A percentile compares a stretch with the other conserved stretches of the same genome.
Conservation (phyloP, 1,284 basidiomycete species). For the Melanopsichium pennsylvanicum region DNA sequence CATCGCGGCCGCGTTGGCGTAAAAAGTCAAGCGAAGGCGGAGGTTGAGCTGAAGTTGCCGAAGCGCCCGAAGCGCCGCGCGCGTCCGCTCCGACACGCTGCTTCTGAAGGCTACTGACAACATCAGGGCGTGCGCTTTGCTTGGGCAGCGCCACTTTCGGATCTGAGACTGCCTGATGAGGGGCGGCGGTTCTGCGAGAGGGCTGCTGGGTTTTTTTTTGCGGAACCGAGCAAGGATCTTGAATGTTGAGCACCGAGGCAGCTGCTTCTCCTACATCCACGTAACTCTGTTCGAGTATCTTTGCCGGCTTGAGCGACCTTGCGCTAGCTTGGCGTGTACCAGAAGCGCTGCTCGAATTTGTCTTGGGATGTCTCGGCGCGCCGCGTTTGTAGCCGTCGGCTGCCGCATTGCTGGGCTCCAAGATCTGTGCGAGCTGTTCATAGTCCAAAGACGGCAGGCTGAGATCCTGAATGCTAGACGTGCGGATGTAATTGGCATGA, state of each 20-base stretch:
- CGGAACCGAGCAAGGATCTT: conserved; percentile 12
- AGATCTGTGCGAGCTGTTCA: conserved; percentile 43
- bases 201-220: background rate
- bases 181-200: background rate
- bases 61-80: too few relatives aligned
- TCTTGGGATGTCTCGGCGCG: conserved; percentile 2
- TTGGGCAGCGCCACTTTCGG: background rate
- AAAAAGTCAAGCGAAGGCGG: conserved; percentile 40
- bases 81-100: conserved; percentile 4
- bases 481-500: conserved; percentile 25
- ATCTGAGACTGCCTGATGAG: background rate
- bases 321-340: background rate
- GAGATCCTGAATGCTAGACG: conserved; percentile 27
- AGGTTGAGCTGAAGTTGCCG: too few relatives aligned
- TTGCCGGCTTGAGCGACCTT: conserved; percentile 1
- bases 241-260: conserved; percentile 43
- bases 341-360: background rate
- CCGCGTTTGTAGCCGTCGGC: conserved; percentile 31
- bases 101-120: conserved; percentile 11
- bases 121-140: background rate
- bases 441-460: conserved; percentile 31
- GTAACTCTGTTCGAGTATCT: conserved; percentile 50
- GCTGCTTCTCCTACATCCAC: conserved; percentile 49
- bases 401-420: conserved; percentile 32
- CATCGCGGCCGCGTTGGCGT: conserved; percentile 36